Base-by-base conservation (phyloP, 768 basidiomycete genomes). In the Russula brevipes region DNA sequence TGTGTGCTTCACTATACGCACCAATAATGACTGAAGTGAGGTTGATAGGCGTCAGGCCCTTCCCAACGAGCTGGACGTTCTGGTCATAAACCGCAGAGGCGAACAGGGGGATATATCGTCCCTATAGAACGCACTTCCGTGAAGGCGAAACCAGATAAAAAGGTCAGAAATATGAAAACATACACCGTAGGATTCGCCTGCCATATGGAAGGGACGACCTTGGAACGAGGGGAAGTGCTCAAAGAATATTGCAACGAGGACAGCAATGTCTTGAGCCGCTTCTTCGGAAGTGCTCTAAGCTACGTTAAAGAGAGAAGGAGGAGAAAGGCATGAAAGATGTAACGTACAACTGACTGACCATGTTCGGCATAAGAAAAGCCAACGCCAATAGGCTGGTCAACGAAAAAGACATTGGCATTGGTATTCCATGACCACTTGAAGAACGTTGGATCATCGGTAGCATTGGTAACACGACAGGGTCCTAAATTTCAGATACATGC, bases 211-310 rank as follows among this genome's bases (percentile, higher is more conserved):
- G 2, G 76, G 70, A 3, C 87, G 76, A 2, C 86, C 87, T 66
- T 87, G 84, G 76, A 89, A 89, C 68, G 85, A 77, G 59, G 73
- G 78, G 70, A 91, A 91, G 61, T 85, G 79, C 67, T 89, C 86
- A 53, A 89, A 89, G 74, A 89, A 89, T 58, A 90, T 82, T 3
- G 81, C 76, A 0, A 89, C 77, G 66, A 90, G 90, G 0, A 84
- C 82, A 0, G 87, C 86, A 4, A 90, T 82, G 66, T 90, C 87
- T 56, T 81, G 78, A 0, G 86, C 85, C 4, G 85, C 87, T 50
- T 87, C 84, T 69, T 86, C 82, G 0, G 86, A 83, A 2, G 81
- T 87, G 53, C 80, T 77, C 85, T 86, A 12, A 3, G 47, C 44
- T 0, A 17, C 17, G 9, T 60, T 45, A 4, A 6, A 36, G 33